Base-by-base conservation (phyloP, 139 green algal genomes). In the Desmodesmus armatus region DNA sequence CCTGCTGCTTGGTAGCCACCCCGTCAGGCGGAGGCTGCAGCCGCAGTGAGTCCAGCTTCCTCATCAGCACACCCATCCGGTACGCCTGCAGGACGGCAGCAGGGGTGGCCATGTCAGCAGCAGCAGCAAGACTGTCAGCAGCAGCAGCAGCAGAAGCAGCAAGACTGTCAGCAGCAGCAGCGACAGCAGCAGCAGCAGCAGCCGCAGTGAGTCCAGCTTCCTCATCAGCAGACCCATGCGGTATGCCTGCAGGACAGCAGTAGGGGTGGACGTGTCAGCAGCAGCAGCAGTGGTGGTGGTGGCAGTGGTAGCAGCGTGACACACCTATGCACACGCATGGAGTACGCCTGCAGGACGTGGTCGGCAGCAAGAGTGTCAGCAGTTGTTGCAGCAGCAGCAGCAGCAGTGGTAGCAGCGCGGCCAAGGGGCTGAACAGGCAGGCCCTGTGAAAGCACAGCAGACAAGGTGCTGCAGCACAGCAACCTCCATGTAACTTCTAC, bases 1-100 rank as follows among this genome's bases (percentile, higher is more conserved):
- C 23, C 37, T 78, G 70, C 70, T 78, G 40, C 27, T 21, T 27
- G 37, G 9, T 55, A n/a, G 37, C 67, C 5, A 51, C 55, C 41
- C 41, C 62, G 25, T 74, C 78, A 4, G 78, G 78, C 27, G 78
- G 78, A 0, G 78, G 58, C 43, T 84, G 78, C 40, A 84, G 62
- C 25, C 78, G 37, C 35, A 71, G 5, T 7, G 40, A 29, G 27
- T 84, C 78, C 23, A 84, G 41, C 39, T 74, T 74, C 15, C 62
- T 60, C 78, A 84, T 74, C 6, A 84, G 53, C 41, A 84, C 29
- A 5, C 78, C 37, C 78, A 84, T 84, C 27, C 78, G n/a, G 78
- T 84, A 84, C 29, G 31, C 40, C 78, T 84, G 62, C 41, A 55
- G 13, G 3, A 31, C n/a, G n/a, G n/a, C n/a, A n/a, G n/a, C n/a